These are phyloP conservation scores for Streptanthus diversifolius DNA, from an alignment of 345 rosid species.

Conservation along the genomic window DNA sequence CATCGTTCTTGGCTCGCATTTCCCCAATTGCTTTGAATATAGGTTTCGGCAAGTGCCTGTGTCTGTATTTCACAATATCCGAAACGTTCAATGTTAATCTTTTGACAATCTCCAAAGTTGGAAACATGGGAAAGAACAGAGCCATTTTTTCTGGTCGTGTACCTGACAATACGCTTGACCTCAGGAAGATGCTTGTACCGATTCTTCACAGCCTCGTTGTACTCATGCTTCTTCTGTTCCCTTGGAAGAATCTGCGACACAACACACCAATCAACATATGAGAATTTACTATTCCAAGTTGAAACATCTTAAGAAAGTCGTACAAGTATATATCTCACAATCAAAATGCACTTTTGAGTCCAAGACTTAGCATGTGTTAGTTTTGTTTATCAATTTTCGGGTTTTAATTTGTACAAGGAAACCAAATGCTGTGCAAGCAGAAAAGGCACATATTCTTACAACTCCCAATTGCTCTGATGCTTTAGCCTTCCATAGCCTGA, in stretches of 20 bases:
- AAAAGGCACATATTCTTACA: conserved; percentile 49
- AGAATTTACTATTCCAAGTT: neutral
- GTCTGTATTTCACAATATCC: conserved; percentile 50
- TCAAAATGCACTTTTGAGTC: neutral
- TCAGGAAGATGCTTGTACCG: conserved; percentile 90
- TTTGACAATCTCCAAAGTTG: neutral
- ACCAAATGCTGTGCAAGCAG: neutral
- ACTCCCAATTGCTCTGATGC: conserved; percentile 97
- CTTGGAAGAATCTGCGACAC: conserved; percentile 74
- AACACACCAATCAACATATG: conserved; percentile 3
- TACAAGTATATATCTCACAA: neutral
- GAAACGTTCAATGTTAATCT: conserved; percentile 3
- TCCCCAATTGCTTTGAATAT: conserved; percentile 60
- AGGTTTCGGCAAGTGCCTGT: conserved; percentile 86
- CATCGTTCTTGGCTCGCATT: conserved; percentile 49
- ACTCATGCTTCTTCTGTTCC: conserved; percentile 77
- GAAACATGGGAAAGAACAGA: neutral
- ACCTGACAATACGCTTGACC: conserved; percentile 88
- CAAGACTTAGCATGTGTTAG: neutral
- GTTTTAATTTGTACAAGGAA: neutral
- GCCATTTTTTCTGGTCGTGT: neutral
- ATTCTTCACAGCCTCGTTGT: conserved; percentile 75
- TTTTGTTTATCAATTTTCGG: neutral
- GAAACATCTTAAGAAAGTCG: neutral
- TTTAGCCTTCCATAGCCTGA: conserved; percentile 96